Evolutionary conservation across 345 rosid genomes (phyloP), one percentile per base, ranked within the genome.

Genomic region (Odontarrhena argentea): DNA sequence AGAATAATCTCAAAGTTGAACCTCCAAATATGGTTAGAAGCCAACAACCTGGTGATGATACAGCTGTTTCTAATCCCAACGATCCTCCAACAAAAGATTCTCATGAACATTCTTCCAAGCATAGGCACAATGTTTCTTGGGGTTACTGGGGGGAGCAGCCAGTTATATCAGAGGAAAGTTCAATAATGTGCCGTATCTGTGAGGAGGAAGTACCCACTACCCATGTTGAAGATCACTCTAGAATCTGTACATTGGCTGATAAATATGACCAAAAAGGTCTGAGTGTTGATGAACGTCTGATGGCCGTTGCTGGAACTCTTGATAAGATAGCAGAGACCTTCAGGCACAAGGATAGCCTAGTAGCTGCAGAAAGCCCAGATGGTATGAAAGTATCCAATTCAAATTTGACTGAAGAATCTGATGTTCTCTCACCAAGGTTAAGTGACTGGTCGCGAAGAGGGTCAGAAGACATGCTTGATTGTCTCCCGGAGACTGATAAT

Each of bases 361-460:
- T 71, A 56, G 81, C 71, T 12, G 85, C 75, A 25, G 98, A 87
- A 58, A 91, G 97, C 79, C 99, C 96, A 49, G 96, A 91, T 78
- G 84, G 78, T 65, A 85, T 87, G 61, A 95, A 95, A 80, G 82
- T 84, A 68, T 91, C 98, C 41, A 91, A 89, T 83, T 88, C 96
- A 12, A 87, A 88, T 83, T 78, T 85, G 60, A 85, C 87, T 8
- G 98, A 89, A 79, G 99, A 91, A 52, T 86, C 90, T 62, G 98
- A 95, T 72, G 81, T 74, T 74, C 81, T 76, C 73, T 95, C 99
- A 46, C 99, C 99, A 10, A 95, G 89, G 74, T 76, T 91, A 51
- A 95, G 99, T 85, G 98, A 91, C 79, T 87, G 92, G 93, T 95
- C 98, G 13, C 76, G 88, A 58, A 87, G 98, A 78, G 98, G 98